Conservation (phyloP, 1,284 basidiomycete genomes). For the Tausonia pullulans region DNA sequence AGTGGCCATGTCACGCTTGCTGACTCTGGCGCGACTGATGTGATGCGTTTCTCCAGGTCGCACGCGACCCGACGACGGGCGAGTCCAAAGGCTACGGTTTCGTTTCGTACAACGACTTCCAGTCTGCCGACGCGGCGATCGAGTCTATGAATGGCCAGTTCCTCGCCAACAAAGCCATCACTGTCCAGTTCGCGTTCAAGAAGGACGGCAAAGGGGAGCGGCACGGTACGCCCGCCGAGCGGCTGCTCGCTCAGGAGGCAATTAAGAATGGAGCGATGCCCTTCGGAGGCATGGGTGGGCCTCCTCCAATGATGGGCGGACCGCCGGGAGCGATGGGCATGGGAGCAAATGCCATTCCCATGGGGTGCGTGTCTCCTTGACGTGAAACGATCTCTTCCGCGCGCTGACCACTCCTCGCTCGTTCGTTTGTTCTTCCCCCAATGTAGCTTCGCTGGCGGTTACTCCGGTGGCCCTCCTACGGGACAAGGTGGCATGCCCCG, state of each 20-base stretch:
- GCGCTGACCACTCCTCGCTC: neutral
- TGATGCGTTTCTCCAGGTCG: slow-evolving; percentile 50
- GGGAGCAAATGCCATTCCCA: slow-evolving; percentile 32
- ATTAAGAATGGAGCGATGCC: slow-evolving; percentile 86
- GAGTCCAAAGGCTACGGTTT: slow-evolving; percentile 94
- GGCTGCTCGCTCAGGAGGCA: slow-evolving; percentile 86
- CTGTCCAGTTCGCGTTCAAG: slow-evolving; percentile 95
- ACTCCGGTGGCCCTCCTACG: neutral
- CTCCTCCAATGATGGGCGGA: neutral
- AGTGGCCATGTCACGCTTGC: neutral
- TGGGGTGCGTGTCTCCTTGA: slow-evolving; percentile 35
- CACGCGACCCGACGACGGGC: slow-evolving; percentile 72
- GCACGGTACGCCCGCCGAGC: slow-evolving; percentile 89
- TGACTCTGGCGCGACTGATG: neutral
- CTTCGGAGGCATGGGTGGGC: slow-evolving; percentile 38
- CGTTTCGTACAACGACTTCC: slow-evolving; percentile 93
- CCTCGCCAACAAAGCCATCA: slow-evolving; percentile 94
- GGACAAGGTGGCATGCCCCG: neutral
- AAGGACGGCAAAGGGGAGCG: slow-evolving; percentile 97
- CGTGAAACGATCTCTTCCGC: neutral
- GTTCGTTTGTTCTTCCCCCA: neutral
- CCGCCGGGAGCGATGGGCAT: slow-evolving; percentile 6
- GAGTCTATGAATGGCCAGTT: slow-evolving; percentile 96
- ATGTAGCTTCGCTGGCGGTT: neutral
- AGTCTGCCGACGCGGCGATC: slow-evolving; percentile 88